Base-by-base conservation (phyloP, 1,284 basidiomycete species). In the Pascua sp. region DNA sequence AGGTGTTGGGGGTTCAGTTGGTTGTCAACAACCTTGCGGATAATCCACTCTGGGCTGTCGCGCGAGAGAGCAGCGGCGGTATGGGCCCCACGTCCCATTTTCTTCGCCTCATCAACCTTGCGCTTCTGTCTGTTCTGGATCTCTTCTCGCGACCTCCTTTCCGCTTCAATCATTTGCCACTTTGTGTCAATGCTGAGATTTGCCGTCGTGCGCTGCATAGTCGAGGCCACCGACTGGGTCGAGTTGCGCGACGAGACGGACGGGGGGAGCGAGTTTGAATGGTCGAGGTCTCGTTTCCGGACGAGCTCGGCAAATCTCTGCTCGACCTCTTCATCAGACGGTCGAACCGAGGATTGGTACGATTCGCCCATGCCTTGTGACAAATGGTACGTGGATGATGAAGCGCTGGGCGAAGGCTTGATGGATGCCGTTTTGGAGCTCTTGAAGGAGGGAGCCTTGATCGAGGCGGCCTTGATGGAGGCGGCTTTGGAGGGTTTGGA, bases 91-190 rank as follows among this genome's bases (percentile, higher is more conserved):
- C 83, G 83, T 13, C 85, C 85, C 42, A 57, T 55, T 45, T 59
- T 60, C 4, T 80, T 68, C 56, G 87, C 85, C 69, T 81, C 85
- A 66, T 81, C 83, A 42, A 80, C 80, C 67, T 59, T 66, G 55
- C 83, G 81, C 7, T 55, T 48, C 24, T 32, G 3, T 32, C 24
- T 32, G 24, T 16, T 32, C 24, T 32, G 4, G 4, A 4, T 3
- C 24, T 32, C 24, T 32, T 3, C 3, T 32, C 3, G 24, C 32
- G 47, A 82, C 55, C 88, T 86, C 67, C 89, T 87, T 66, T 91
- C 88, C 63, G 86, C 91, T 73, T 89, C 85, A 11, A 98, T 89
- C 69, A 98, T 85, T 61, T 83, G 82, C 94, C 94, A 98, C 77
- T 97, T 98, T 73, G 91, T 91, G 50, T 93, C 89, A 37, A 88